Evolutionary conservation across 1,139 yeast genomes (phyloP).

Genomic region (Geotrichum bryndzae): DNA sequence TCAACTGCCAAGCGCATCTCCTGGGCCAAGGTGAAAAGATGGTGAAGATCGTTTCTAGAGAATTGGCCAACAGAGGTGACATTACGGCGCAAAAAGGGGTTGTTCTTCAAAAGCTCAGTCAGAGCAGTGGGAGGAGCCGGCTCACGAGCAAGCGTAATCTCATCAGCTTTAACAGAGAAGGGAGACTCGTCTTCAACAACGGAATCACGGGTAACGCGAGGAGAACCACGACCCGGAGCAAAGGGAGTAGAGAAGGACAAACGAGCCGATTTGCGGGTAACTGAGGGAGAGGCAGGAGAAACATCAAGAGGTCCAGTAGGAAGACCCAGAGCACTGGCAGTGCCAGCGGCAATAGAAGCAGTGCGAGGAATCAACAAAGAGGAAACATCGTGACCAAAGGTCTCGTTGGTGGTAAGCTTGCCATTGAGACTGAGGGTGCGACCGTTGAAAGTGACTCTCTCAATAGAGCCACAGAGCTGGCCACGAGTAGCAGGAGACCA

Average conservation of each 20-base stretch:
- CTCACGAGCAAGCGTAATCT: slow-evolving; percentile 36
- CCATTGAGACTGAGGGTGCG: slow-evolving; percentile 85
- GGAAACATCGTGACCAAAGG: slow-evolving; percentile 48
- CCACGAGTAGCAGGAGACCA: slow-evolving; percentile 49
- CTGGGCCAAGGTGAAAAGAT: slow-evolving; percentile 92
- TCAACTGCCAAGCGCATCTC: slow-evolving; percentile 97
- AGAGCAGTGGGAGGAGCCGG: slow-evolving; percentile 73
- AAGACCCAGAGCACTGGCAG: background rate
- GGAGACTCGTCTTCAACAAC: slow-evolving; percentile 37
- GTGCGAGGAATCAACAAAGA: slow-evolving; percentile 23
- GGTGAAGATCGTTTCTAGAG: slow-evolving; percentile 80
- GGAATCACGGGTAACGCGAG: slow-evolving; percentile 17
- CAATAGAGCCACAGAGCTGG: slow-evolving; percentile 70
- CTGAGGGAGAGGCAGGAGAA: slow-evolving; percentile 18
- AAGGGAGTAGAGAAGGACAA: slow-evolving; percentile 34
- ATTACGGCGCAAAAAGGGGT: slow-evolving; percentile 83
- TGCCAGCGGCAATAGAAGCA: slow-evolving; percentile 18
- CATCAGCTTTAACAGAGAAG: slow-evolving; percentile 31
- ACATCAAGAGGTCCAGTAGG: slow-evolving; percentile 14
- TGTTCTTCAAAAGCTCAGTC: slow-evolving; percentile 70
- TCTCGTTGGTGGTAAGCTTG: slow-evolving; percentile 50
- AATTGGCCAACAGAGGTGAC: slow-evolving; percentile 85
- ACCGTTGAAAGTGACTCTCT: slow-evolving; percentile 74
- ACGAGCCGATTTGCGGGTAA: slow-evolving; percentile 26
- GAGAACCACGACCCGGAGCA: slow-evolving; percentile 11